phyloP scores from a whole-genome alignment of 345 rosid species.

The Conringia planisiliqua region DNA sequence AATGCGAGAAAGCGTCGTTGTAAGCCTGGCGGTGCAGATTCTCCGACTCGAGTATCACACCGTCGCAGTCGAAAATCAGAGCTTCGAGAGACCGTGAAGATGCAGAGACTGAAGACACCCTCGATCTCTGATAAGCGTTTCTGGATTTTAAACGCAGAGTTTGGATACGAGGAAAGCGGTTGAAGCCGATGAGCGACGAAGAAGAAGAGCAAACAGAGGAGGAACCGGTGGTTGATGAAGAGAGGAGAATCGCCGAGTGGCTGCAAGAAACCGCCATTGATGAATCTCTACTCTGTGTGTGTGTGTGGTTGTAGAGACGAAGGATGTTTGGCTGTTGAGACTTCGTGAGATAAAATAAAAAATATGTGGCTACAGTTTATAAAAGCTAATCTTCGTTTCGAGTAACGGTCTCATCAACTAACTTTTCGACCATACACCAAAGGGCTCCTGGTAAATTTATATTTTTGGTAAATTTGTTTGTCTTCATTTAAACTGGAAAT shows the following conservation, averaged over 20 bases:
- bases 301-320: slow-evolving; percentile 1
- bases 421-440: neutral
- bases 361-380: slow-evolving; percentile 16
- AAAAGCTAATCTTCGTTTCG: neutral
- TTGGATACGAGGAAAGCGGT: slow-evolving; percentile 13
- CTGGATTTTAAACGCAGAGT: slow-evolving; percentile 28
- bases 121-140: neutral
- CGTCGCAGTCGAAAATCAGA: slow-evolving; percentile 90
- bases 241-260: slow-evolving; percentile 20
- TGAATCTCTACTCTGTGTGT: neutral
- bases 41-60: slow-evolving; percentile 90
- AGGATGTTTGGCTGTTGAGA: neutral
- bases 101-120: slow-evolving; percentile 28
- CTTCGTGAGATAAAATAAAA: neutral
- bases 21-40: slow-evolving; percentile 92
- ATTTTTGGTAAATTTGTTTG: too few species aligned
- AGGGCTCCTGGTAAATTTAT: neutral
- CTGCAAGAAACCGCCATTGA: slow-evolving; percentile 33
- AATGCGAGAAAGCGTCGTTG: slow-evolving; percentile 85
- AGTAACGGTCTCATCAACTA: slow-evolving; percentile 21
- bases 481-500: too few species aligned
- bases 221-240: slow-evolving; percentile 16
- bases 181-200: slow-evolving; percentile 13
- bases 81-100: slow-evolving; percentile 62
- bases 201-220: slow-evolving; percentile 5